Evolutionary conservation across 257 asterid genomes (phyloP).

Genomic region (Solanum corneliomulleri): DNA sequence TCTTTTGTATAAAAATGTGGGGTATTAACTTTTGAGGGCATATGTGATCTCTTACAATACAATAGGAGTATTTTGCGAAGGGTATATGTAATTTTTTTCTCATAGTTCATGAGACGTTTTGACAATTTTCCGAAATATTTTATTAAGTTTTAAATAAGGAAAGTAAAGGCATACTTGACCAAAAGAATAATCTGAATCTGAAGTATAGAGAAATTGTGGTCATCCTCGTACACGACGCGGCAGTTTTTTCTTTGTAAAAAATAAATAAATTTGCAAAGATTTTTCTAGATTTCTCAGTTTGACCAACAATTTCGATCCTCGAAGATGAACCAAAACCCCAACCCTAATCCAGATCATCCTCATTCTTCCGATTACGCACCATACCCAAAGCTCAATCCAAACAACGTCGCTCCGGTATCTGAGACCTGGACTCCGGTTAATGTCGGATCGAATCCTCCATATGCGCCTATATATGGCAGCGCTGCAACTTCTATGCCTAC

Average conservation of each 20-base stretch:
- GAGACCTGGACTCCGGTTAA: constrained; percentile 46
- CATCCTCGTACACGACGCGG: background rate
- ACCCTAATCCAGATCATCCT: constrained; percentile 1
- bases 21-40: too few relatives aligned
- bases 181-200: too few relatives aligned
- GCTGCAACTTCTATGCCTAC: constrained; percentile 62
- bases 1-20: too few relatives aligned
- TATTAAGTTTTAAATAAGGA: too few relatives aligned
- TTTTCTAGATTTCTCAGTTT: background rate
- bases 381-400: constrained; percentile 64
- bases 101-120: too few relatives aligned
- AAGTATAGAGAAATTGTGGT: background rate
- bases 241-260: background rate
- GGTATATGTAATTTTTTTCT: too few relatives aligned
- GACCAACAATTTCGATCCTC: background rate
- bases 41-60: too few relatives aligned
- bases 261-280: too few relatives aligned
- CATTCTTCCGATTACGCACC: constrained; percentile 52
- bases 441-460: constrained; percentile 14
- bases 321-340: background rate
- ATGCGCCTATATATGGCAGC: constrained; percentile 13
- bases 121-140: too few relatives aligned
- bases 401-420: constrained; percentile 48
- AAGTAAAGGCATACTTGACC: too few relatives aligned
- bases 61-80: too few relatives aligned